Conservation (phyloP, 2,329 filamentous ascomycete species). For the Microcera coccophila region DNA sequence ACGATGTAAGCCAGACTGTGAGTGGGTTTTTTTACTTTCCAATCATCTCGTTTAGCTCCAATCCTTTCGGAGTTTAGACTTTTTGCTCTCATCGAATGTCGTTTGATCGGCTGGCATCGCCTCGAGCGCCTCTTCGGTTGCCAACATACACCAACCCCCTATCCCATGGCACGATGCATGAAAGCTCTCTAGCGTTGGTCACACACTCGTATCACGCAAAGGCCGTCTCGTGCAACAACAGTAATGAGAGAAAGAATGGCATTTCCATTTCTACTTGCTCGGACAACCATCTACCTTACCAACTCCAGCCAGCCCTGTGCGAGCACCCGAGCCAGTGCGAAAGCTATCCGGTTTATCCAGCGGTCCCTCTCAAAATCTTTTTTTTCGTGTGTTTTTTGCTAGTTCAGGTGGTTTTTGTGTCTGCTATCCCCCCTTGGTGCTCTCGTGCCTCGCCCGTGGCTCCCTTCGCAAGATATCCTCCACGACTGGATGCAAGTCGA, state of each 20-base stretch:
- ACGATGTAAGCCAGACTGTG: too few species aligned
- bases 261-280: slow-evolving; percentile 22
- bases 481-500: neutral
- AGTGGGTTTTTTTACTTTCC: too few species aligned
- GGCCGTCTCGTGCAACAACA: neutral
- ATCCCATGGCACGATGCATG: neutral
- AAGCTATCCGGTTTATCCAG: slow-evolving; percentile 22
- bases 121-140: neutral
- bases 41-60: too few species aligned
- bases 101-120: too few species aligned
- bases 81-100: neutral
- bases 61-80: neutral
- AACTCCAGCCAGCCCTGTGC: slow-evolving; percentile 11
- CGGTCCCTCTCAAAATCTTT: slow-evolving; percentile 24
- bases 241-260: slow-evolving; percentile 18
- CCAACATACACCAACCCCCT: neutral
- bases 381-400: slow-evolving; percentile 26
- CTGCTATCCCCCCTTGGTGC: slow-evolving; percentile 13
- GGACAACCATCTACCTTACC: slow-evolving; percentile 26
- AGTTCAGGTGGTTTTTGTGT: slow-evolving; percentile 17
- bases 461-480: slow-evolving; percentile 8
- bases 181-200: neutral
- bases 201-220: neutral
- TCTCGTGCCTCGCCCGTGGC: slow-evolving; percentile 8
- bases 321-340: slow-evolving; percentile 20